These are phyloP conservation scores for Picochlorum sp. DNA, from an alignment of 139 green algal species.

Conservation along the genomic window DNA sequence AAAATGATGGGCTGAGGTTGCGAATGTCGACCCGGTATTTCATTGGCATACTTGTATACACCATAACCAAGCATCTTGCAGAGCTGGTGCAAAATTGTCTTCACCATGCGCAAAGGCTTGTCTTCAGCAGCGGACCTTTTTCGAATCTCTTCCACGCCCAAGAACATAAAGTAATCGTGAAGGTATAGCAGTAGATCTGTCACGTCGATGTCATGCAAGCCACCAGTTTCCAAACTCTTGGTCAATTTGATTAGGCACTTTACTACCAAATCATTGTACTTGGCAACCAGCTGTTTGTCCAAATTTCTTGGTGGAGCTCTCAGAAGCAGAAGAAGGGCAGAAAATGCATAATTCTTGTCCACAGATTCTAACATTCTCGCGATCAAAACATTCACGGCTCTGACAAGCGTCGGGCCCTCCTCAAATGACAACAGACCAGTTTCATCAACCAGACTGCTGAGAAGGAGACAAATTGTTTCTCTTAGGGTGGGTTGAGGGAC, in stretches of 20 bases:
- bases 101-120: slow-evolving; percentile 94
- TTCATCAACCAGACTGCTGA: slow-evolving; percentile 57
- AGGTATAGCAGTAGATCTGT: slow-evolving; percentile 61
- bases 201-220: slow-evolving; percentile 60
- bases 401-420: slow-evolving; percentile 47
- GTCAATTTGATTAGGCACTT: slow-evolving; percentile 97
- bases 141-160: slow-evolving; percentile 82
- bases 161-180: slow-evolving; percentile 78
- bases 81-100: slow-evolving; percentile 92
- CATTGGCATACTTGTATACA: slow-evolving; percentile 34
- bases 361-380: slow-evolving; percentile 81
- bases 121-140: slow-evolving; percentile 64
- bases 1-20: slow-evolving; percentile 68
- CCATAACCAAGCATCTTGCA: slow-evolving; percentile 53
- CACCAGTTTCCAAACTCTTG: slow-evolving; percentile 46
- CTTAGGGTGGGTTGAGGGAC: slow-evolving; percentile 23
- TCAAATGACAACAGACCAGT: slow-evolving; percentile 27
- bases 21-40: slow-evolving; percentile 32
- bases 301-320: slow-evolving; percentile 26
- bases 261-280: slow-evolving; percentile 81
- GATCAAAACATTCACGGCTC: slow-evolving; percentile 91
- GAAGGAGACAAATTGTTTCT: slow-evolving; percentile 35
- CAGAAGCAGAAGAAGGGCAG: slow-evolving; percentile 65
- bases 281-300: slow-evolving; percentile 5
- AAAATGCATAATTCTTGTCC: slow-evolving; percentile 61